Evolutionary conservation across 768 basidiomycete genomes (phyloP), one percentile per base, ranked within the genome.

Genomic region (Suillus discolor): DNA sequence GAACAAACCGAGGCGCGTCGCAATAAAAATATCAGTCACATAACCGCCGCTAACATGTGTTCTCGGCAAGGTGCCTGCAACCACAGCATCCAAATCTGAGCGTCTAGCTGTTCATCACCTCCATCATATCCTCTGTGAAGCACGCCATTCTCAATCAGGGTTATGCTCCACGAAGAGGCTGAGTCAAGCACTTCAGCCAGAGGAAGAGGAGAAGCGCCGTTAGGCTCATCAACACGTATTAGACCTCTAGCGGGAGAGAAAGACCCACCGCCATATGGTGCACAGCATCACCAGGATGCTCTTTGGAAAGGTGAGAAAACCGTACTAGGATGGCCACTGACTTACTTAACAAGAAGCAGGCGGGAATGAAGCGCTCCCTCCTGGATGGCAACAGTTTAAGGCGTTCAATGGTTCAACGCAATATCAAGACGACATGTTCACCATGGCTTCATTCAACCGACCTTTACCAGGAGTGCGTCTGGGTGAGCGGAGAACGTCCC

Each of bases 401-500:
- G 6, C 18, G 5, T 3, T 1, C 2, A 25, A 25, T 6, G 23
- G 2, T 59, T 0, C 0, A 25, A 12, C 16, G 7, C 2, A 0
- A 0, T 59, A 59, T 59, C 38, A 59, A 28, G 57, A 59, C 1
- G 3, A 59, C 18, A 12, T 5, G 12, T 5, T 59, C 1, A 1
- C 1, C 4, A 59, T 28, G 2, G 0, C 1, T n/a, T 59, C 39
- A 28, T 11, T 0, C 25, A 18, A 41, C 11, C 57, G 57, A 12
- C 57, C 57, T 59, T 41, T 59, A 41, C 57, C 39, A 41, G 57
- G 57, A 18, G 57, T 59, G 25, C 25, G 39, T 28, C 57, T 41
- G 18, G 57, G 39, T 59, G 9, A 59, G 39, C 6, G 25, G 11
- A 41, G 23, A 41, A 12, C 2, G 0, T 59, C 0, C 5, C 8